Conservation (phyloP, 2,329 filamentous ascomycete genomes). For the Anisogramma anomala region DNA sequence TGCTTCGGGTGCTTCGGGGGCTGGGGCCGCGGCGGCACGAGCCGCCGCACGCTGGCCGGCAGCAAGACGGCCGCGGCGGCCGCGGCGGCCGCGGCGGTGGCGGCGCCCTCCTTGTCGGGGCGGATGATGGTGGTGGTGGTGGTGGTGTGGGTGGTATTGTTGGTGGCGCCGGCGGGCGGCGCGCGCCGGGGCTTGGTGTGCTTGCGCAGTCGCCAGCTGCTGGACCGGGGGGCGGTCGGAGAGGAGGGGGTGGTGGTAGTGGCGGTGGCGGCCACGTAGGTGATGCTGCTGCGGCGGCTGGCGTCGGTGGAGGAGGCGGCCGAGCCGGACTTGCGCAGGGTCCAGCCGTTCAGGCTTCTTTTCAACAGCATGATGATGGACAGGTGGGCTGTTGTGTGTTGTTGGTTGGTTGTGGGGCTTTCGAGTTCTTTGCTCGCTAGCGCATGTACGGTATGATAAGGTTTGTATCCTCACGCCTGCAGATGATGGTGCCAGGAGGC, state of each 20-base stretch:
- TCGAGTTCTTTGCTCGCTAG: neutral
- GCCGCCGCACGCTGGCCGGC: no score
- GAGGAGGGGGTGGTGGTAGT: neutral
- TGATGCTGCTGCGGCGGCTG: neutral
- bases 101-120: neutral
- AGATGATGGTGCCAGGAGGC: no score
- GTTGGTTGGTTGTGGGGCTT: neutral
- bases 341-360: neutral
- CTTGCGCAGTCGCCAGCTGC: no score
- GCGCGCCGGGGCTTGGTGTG: no score
- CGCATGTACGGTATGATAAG: neutral
- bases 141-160: neutral
- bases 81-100: no score
- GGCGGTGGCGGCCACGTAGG: neutral
- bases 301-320: neutral
- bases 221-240: no score
- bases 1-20: no score
- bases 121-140: neutral
- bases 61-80: neutral
- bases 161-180: constrained; percentile 14
- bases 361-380: neutral
- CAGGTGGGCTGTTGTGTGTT: neutral
- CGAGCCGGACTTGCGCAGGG: neutral
- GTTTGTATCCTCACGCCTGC: neutral
- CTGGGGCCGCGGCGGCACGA: neutral